Evolutionary conservation across 2,329 filamentous ascomycete genomes (phyloP), one percentile per base, ranked within the genome.

Genomic region (Teratosphaeria nubilosa): DNA sequence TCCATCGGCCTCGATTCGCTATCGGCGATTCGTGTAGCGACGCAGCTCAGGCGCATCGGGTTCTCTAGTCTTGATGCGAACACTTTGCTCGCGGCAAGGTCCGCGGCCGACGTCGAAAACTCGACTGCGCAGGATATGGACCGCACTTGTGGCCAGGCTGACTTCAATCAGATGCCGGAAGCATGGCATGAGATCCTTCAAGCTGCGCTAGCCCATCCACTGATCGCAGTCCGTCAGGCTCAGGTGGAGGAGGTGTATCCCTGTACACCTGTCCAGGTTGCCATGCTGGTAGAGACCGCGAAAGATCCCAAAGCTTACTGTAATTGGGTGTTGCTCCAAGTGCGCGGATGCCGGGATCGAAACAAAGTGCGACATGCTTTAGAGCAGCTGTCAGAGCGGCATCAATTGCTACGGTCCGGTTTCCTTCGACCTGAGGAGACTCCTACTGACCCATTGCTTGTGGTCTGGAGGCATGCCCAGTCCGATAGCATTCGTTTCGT

Each of bases 231-330:
- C 5, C 11, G 16, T 9, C 30, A 14, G 13, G 25, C 41, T 2
- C 24, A 51, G 5, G 54, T 73, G 22, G 68, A 75, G 20, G 72
- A 74, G 27, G 70, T 83, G 4, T 66, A 81, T 20, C 79, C 80
- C 4, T 94, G 89, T 69, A 91, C 86, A 3, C 80, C 85, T 14
- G 77, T 94, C 10, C 91, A 96, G 66, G 75, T 80, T 20, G 85
- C 89, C 1, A 95, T 96, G 90, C 77, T 96, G 16, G 78, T 82
- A 0, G 90, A 95, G 73, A 91, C 89, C 0, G 72, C 78, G 2
- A 77, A 75, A 20, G 77, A 85, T 60, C 62, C 77, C 1, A 74
- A 73, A 53, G 79, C 85, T 7, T 96, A 96, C 68, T 88, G 86
- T 73, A 96, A 96, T 65, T 86, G 85, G 76, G 75, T 94, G 11